Conservation (phyloP, 306 rosid genomes). For the Betula pendula region DNA sequence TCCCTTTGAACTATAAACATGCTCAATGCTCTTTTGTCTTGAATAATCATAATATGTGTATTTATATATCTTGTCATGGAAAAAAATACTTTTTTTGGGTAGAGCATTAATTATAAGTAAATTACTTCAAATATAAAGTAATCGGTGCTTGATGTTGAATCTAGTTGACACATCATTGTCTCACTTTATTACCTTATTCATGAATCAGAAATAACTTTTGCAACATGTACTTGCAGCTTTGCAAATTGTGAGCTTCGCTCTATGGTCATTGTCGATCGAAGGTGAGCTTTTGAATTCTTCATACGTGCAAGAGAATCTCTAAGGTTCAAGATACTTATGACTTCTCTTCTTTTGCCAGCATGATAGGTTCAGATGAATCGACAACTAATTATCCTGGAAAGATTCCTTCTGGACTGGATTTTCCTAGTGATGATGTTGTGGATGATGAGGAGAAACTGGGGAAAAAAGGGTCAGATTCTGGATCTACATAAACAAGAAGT, state of each 20-base stretch:
- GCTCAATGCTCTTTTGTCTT: not conserved
- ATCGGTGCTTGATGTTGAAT: not conserved
- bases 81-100: not conserved
- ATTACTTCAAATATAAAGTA: not conserved
- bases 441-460: slow-evolving; percentile 28
- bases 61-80: not conserved
- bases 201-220: slow-evolving; percentile 1
- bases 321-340: slow-evolving; percentile 19
- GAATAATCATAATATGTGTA: too few relatives aligned
- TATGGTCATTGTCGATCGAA: slow-evolving; percentile 55
- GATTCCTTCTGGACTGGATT: slow-evolving; percentile 58
- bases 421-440: slow-evolving; percentile 54
- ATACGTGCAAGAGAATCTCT: not conserved
- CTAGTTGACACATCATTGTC: not conserved
- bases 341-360: slow-evolving; percentile 37
- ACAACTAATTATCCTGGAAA: slow-evolving; percentile 67
- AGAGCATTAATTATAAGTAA: not conserved
- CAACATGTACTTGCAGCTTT: slow-evolving; percentile 54
- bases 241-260: slow-evolving; percentile 78
- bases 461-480: slow-evolving; percentile 31
- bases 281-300: slow-evolving; percentile 42
- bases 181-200: not conserved
- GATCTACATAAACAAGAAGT: not conserved
- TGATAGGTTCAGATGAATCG: slow-evolving; percentile 53
- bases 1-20: not conserved